phyloP scores from a whole-genome alignment of 192 early-diverging fungal species.

The Mortierella claussenii region DNA sequence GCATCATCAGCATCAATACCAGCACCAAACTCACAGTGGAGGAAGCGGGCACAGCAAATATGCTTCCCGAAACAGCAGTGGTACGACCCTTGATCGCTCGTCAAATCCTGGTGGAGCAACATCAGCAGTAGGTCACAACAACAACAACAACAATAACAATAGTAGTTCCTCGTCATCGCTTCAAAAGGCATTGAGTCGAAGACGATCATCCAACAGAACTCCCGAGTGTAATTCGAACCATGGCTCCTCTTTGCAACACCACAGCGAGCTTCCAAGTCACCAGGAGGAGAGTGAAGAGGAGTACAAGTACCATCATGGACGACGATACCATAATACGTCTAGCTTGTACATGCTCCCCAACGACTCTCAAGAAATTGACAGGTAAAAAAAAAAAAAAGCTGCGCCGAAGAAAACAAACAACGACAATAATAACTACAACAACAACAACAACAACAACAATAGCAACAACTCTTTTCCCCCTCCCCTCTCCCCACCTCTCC shows the following conservation, averaged over 20 bases:
- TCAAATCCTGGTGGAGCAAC: not conserved
- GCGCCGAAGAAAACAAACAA: no score
- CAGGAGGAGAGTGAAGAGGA: slow-evolving; percentile 28
- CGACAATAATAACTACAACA: no score
- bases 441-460: no score
- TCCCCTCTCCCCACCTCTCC: no score
- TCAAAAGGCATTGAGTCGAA: slow-evolving; percentile 30
- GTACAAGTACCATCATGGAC: slow-evolving; percentile 11
- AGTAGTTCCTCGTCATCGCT: slow-evolving; percentile 2
- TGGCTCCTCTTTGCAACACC: slow-evolving; percentile 10
- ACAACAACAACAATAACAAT: not conserved
- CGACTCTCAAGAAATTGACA: slow-evolving; percentile 40
- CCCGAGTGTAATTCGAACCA: slow-evolving; percentile 12
- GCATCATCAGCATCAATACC: not conserved
- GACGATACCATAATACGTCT: slow-evolving; percentile 42
- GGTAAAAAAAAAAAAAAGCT: slow-evolving; percentile 37
- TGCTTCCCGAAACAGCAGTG: slow-evolving; percentile 19
- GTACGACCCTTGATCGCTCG: slow-evolving; percentile 5
- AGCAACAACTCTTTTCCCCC: no score
- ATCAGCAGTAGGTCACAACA: no score
- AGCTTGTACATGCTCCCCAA: slow-evolving; percentile 37
- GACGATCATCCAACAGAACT: slow-evolving; percentile 28
- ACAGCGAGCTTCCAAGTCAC: slow-evolving; percentile 15
- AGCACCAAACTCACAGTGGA: not conserved
- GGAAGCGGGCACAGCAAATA: slow-evolving; percentile 7